A percentile compares a stretch with the other conserved stretches of the same genome.
Conservation (phyloP, 208 protist species). For the Leptomonas seymouri region DNA sequence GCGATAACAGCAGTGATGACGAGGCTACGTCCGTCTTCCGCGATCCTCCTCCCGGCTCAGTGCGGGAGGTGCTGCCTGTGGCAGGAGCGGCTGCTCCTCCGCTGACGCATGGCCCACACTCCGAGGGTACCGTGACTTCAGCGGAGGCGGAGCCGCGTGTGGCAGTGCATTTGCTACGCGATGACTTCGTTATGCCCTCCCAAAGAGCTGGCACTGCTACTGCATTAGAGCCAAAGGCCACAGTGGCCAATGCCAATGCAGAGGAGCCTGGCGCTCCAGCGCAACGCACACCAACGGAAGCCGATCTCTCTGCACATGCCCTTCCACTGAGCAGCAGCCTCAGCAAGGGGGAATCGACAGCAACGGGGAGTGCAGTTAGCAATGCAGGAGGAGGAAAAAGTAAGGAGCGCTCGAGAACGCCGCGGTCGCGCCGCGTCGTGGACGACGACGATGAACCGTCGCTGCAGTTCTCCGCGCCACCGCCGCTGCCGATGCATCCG, state of each 20-base stretch:
- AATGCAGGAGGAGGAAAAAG: neutral
- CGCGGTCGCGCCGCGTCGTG: constrained; percentile 3
- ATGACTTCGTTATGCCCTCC: constrained; percentile 28
- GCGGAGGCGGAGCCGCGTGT: neutral
- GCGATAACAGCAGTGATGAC: constrained; percentile 14
- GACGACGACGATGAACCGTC: constrained; percentile 56
- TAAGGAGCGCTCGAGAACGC: constrained; percentile 4
- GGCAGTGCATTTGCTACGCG: constrained; percentile 19
- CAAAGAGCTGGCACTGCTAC: neutral
- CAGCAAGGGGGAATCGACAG: neutral
- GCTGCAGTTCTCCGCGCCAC: constrained; percentile 31
- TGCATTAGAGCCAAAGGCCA: neutral
- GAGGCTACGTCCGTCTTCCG: constrained; percentile 28
- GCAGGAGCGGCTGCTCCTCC: neutral
- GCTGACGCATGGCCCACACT: neutral
- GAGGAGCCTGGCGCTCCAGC: neutral
- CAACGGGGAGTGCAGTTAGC: neutral
- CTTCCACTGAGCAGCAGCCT: neutral
- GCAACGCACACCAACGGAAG: neutral
- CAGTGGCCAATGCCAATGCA: neutral
- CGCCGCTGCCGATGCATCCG: constrained; percentile 1
- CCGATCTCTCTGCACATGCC: neutral
- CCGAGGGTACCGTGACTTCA: neutral
- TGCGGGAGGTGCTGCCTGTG: constrained; percentile 17
- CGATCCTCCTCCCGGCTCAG: constrained; percentile 20